Evolutionary conservation across 108 stramenopile species (phyloP), one percentile per base, ranked within the genome.

Genomic region (Schizochytrium sp.): DNA sequence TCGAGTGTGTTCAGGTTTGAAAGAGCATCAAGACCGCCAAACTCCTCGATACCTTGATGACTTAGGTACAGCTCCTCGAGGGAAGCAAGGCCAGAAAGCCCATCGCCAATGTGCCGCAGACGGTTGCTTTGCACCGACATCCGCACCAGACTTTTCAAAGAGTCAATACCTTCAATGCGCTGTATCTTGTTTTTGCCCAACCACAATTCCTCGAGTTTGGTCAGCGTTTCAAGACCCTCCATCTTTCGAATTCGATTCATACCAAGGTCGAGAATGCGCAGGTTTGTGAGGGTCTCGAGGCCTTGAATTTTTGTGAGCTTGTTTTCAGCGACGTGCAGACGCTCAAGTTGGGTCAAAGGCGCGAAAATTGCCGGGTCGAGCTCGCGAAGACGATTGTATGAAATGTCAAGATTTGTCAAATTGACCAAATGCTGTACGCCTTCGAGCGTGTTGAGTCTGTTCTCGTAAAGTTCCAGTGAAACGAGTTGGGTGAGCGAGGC

Each of bases 61-160:
- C 97, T 96, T 76, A 99, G 92, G 91, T 98, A 99, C 34, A 99
- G 93, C 93, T 99, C 99, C 92, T 97, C 96, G 89, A 99, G 93
- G 5, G 63, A 51, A 34, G 58, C 48, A 57, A 90, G 94, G 93
- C 69, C 95, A 91, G 44, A 63, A 87, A 98, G 28, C 12, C 76
- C 76, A 1, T 83, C 76, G 48, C 76, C 76, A 53, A 83, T 83
- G 51, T 83, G 76, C 10, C 76, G 76, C 45, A 83, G 45, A 21
- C 76, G 45, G 23, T 83, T 83, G 23, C 87, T 91, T 48, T 93
- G 93, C 47, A 93, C 91, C 60, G 92, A 92, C 0, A 93, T 90
- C 45, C 91, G 90, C 29, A 88, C 58, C 14, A 93, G 91, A 19
- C 58, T 60, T 19, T 48, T 14, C 4, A 93, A 34, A 23, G 71